Conservation (phyloP, 345 rosid species). For the Eucalyptus caleyi region DNA sequence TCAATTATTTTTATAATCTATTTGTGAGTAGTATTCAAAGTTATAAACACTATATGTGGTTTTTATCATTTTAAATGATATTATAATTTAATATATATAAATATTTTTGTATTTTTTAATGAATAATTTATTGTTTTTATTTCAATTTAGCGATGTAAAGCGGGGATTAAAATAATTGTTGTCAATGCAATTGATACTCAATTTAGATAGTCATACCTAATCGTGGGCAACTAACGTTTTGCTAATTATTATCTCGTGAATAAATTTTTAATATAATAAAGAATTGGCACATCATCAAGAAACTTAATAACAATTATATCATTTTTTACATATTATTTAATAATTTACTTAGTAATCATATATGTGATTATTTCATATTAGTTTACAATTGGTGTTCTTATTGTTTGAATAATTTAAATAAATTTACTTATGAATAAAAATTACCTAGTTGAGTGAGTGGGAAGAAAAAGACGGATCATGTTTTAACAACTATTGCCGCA, state of each 20-base stretch:
- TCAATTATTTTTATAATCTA: not conserved
- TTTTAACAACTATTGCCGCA: not conserved
- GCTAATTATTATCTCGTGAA: not conserved
- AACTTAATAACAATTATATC: not conserved
- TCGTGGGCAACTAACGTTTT: accelerated
- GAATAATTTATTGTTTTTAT: not conserved
- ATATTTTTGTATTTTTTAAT: too few relatives aligned
- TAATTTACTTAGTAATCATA: not conserved
- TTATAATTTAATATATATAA: too few relatives aligned
- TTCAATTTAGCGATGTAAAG: not conserved
- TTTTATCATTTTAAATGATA: too few relatives aligned
- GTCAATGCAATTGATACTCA: accelerated
- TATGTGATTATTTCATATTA: not conserved
- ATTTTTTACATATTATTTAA: not conserved
- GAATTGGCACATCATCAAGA: not conserved
- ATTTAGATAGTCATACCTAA: not conserved
- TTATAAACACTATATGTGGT: too few relatives aligned
- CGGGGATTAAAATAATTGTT: not conserved
- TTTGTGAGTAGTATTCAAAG: too few relatives aligned
- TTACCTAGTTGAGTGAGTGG: not conserved
- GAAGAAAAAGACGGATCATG: not conserved
- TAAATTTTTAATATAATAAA: not conserved
- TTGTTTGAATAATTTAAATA: not conserved
- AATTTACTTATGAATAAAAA: not conserved
- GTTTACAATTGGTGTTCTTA: not conserved